Evolutionary conservation across 441 rosid species (phyloP).

Genomic region (Raphanus hybrid): DNA sequence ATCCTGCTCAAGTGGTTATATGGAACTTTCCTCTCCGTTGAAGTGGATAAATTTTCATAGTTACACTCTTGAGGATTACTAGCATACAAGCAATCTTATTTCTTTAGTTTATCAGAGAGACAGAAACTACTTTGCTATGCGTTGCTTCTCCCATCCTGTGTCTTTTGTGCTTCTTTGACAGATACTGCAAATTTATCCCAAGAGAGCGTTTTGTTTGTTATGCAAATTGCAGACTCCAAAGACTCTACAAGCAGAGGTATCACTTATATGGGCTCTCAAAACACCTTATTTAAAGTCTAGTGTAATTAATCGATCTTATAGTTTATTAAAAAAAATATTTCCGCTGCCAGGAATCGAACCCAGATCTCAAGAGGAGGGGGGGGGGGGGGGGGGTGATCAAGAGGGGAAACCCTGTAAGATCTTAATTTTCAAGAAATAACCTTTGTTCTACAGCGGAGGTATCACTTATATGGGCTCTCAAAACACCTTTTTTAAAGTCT

Average conservation of each 20-base stretch:
- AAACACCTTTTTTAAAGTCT: too few species aligned
- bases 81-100: not conserved
- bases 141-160: not conserved
- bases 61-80: not conserved
- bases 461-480: too few species aligned
- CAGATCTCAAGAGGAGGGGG: not conserved
- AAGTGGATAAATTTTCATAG: not conserved
- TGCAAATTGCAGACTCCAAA: not conserved
- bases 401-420: too few species aligned
- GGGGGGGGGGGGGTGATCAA: too few species aligned
- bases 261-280: too few species aligned
- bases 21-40: not conserved
- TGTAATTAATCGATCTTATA: too few species aligned
- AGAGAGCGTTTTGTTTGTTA: not conserved
- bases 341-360: not conserved
- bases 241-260: not conserved
- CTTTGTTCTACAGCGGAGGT: not conserved
- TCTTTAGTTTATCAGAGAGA: not conserved
- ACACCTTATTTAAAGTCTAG: too few species aligned
- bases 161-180: not conserved
- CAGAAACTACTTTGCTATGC: not conserved
- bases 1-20: not conserved
- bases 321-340: too few species aligned
- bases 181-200: not conserved
- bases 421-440: not conserved